These are phyloP conservation scores for Saturnispora saitoi DNA, from an alignment of 805 yeast species.

Conservation along the genomic window DNA sequence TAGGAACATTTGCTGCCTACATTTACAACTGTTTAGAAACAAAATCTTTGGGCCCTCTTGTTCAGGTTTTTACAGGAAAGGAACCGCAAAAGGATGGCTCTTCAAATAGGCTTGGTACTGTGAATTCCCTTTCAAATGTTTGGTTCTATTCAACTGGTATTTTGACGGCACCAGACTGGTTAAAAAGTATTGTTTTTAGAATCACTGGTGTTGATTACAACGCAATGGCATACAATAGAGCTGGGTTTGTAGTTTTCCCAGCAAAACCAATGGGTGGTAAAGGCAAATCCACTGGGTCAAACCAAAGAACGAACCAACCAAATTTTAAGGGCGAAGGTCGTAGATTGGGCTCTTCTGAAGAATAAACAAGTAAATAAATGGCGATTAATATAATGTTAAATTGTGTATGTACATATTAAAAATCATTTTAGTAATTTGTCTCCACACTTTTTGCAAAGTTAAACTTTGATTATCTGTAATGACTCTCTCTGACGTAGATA, in stretches of 20 bases:
- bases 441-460: too few species aligned
- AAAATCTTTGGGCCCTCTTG: conserved; percentile 40
- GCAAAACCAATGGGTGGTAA: conserved; percentile 11
- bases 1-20: conserved; percentile 52
- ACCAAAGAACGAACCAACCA: background rate
- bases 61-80: conserved; percentile 26
- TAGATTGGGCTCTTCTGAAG: conserved; percentile 6
- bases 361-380: background rate
- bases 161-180: conserved; percentile 47
- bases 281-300: conserved; percentile 12
- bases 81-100: conserved; percentile 16
- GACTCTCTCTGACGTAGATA: background rate
- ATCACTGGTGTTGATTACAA: conserved; percentile 27
- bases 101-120: conserved; percentile 26
- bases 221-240: conserved; percentile 22
- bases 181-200: conserved; percentile 24
- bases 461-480: background rate
- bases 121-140: conserved; percentile 17
- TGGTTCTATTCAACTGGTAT: conserved; percentile 47
- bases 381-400: background rate
- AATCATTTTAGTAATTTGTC: background rate
- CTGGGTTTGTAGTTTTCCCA: conserved; percentile 16
- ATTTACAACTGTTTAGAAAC: conserved; percentile 57
- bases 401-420: background rate
- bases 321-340: conserved; percentile 5